Base-by-base conservation (phyloP, 441 rosid species). In the Pelargonium cotyledonis region DNA sequence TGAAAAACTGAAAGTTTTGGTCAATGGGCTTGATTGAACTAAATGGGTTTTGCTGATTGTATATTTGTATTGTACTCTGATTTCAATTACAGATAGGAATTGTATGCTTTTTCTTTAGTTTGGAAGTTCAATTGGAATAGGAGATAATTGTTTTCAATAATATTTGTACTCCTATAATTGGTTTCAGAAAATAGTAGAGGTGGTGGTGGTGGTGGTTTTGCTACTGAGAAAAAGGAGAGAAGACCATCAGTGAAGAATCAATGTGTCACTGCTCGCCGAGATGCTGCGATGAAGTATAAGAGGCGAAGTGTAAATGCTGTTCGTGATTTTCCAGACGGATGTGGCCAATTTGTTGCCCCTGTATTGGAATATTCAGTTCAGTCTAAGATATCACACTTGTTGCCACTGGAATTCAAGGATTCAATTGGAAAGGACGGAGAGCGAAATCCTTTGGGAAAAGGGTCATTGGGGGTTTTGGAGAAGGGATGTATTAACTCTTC, bases 271-370 rank as follows among this genome's bases (percentile, higher is more conserved):
- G 55, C 53, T 35, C 58, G 38, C 60, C 60, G 21, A 58, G 66
- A 18, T 75, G 23, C 19, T 67, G 6, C 21, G 53, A 2, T 51
- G 10, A 65, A 40, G 71, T 19, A 8, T 6, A 63, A 23, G 66
- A 68, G 46, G 49, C 8, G 15, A 41, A 40, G 6, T n/a, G 66
- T 62, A 43, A 12, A n/a, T 2, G 72, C 55, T 12, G 8, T 64
- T 26, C 47, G 68, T 14, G 71, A 73, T 68, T 76, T 66, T 65
- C 81, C 77, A 1, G 6, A 21, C 6, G 76, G 73, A 1, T 64
- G 78, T 55, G 46, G 70, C 57, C 67, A 21, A 26, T 3, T 18
- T 44, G 35, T 35, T 2, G 16, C 58, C n/a, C 12, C 65, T 46
- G 11, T 0, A 16, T 35, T 35, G 9, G 43, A 75, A 0, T 46